phyloP scores from a whole-genome alignment of 2,329 filamentous ascomycete genomes.

The Microsporum ferrugineum region DNA sequence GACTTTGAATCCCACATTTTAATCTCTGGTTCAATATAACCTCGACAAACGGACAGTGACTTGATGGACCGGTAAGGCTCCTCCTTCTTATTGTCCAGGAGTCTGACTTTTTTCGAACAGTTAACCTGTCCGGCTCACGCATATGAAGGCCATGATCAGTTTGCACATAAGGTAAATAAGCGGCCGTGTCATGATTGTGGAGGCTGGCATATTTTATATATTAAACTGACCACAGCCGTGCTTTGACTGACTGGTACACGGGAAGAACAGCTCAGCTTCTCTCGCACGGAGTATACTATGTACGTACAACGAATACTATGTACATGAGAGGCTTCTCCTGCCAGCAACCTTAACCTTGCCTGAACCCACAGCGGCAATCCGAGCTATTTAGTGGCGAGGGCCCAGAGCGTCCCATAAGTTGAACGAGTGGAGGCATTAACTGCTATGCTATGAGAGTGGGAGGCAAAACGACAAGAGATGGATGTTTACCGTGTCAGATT shows the following conservation, averaged over 20 bases:
- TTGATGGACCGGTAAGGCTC: background rate
- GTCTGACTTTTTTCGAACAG: background rate
- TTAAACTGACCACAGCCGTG: background rate
- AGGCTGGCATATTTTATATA: background rate
- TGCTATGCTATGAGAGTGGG: background rate
- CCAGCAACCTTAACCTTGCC: background rate
- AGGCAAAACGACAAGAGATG: background rate
- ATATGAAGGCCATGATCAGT: background rate
- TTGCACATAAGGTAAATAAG: background rate
- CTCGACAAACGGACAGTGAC: background rate
- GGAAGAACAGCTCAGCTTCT: background rate
- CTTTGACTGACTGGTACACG: background rate
- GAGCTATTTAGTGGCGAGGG: background rate
- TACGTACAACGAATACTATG: background rate
- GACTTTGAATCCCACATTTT: slow-evolving; percentile 4
- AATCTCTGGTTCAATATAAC: background rate
- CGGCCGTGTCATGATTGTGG: background rate
- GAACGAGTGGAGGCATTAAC: background rate
- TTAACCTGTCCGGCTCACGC: background rate
- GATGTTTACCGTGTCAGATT: background rate
- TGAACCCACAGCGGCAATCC: background rate
- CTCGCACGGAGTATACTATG: background rate
- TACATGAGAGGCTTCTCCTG: background rate
- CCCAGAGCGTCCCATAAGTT: background rate
- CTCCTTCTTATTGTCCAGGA: background rate